Conservation (phyloP, 805 yeast species). For the Ogataea ramenticola region DNA sequence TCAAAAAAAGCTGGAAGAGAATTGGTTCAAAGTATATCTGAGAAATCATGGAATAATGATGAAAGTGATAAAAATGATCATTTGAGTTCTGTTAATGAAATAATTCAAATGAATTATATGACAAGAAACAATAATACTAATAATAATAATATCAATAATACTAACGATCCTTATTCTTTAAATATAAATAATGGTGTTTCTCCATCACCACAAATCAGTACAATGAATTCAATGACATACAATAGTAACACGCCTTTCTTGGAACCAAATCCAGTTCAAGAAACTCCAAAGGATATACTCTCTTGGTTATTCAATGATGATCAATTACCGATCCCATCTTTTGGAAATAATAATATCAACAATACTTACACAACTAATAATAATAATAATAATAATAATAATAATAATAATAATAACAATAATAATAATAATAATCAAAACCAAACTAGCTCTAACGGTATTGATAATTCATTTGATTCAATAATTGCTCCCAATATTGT, state of each 20-base stretch:
- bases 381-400: neutral
- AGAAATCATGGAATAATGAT: neutral
- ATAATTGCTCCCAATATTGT: neutral
- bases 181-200: no score
- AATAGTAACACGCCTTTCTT: neutral
- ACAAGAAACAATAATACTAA: neutral
- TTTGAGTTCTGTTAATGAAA: conserved; percentile 15
- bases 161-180: no score
- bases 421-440: neutral
- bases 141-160: neutral
- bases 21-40: neutral
- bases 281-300: neutral
- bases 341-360: neutral
- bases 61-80: conserved; percentile 4
- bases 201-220: no score
- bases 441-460: no score
- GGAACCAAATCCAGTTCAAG: neutral
- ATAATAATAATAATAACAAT: neutral
- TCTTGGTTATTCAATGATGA: conserved; percentile 1
- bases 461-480: neutral
- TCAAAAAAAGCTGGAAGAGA: neutral
- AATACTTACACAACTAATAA: no score
- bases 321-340: neutral
- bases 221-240: no score
- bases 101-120: conserved; percentile 11